phyloP scores from a whole-genome alignment of 1,139 yeast genomes.

The Spencermartinsiella ligniputridi region DNA sequence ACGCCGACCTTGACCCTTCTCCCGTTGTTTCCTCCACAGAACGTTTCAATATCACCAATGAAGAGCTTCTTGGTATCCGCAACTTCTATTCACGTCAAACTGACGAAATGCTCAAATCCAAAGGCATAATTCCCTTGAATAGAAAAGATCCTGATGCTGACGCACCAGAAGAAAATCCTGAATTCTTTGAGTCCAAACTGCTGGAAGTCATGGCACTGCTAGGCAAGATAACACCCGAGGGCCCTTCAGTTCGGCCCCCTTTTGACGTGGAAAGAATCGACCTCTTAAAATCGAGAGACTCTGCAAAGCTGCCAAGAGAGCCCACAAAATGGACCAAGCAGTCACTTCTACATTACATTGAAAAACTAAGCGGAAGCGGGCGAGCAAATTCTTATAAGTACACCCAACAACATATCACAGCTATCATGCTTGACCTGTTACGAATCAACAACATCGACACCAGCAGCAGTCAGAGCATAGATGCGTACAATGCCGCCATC shows the following conservation, averaged over 20 bases:
- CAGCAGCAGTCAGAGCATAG: constrained; percentile 32
- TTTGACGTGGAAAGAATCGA: not conserved
- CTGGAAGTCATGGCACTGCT: too few species aligned
- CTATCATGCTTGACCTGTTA: constrained; percentile 30
- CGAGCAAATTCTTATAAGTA: not conserved
- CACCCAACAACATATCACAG: not conserved
- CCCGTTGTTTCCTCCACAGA: too few species aligned
- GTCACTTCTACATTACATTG: not conserved
- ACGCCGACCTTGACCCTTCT: too few species aligned
- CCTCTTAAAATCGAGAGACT: not conserved
- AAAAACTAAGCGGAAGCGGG: not conserved
- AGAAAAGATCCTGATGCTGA: too few species aligned
- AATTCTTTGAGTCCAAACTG: too few species aligned
- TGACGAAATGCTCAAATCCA: not conserved
- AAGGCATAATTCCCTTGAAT: not conserved
- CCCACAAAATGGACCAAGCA: not conserved
- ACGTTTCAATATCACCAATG: not conserved
- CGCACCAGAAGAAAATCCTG: too few species aligned
- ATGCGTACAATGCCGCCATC: constrained; percentile 43
- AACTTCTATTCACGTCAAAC: not conserved
- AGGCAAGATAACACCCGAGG: too few species aligned
- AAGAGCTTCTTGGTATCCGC: not conserved
- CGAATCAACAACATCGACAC: constrained; percentile 40
- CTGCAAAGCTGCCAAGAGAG: not conserved
- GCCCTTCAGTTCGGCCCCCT: too few species aligned